Base-by-base conservation (phyloP, 148 eudicot species). In the Amaranthus cruentus region DNA sequence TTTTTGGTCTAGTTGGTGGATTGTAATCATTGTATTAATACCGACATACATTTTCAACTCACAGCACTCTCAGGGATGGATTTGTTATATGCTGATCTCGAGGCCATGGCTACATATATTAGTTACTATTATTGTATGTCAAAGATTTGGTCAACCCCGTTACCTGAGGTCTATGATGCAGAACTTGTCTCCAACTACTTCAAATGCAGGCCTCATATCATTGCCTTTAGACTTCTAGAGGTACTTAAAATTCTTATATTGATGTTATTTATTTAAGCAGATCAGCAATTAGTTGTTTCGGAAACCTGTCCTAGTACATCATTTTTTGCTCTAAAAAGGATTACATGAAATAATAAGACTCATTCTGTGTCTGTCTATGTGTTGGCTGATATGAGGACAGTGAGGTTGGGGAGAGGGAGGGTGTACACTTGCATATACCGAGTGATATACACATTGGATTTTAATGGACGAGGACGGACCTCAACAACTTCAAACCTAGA, bases 181-280 rank as follows among this genome's bases (percentile, higher is more conserved):
- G 83, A 92, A 76, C 81, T 79, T 58, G 85, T 92, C 79, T 77
- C 85, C 54, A 84, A 78, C 62, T 96, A 96, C 81, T 96, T 96
- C 80, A 84, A 80, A 65, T 80, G 87, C 73, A 89, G 99, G 86
- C 97, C 99, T 73, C 99, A 92, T 83, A 59, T 96, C 56, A 88
- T 90, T 60, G 90, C 91, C 69, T 82, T 92, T 63, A 88, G 99
- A 73, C 89, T 96, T 77, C 79, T 96, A 73, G 95, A 96, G 99
- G 99, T 95, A 85, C 53, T 44, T 7, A 13, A 50, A 53, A 12
- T 58, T 52, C 44, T 18, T 51, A 55, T 53, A 47, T 8, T 64
- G 9, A 14, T 44, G 0, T 71, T 4, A 38, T 44, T 42, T 64
- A 4, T 28, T 42, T 58, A n/a, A 68, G 15, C n/a, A 43, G 59